Evolutionary conservation across 805 yeast genomes (phyloP).

Genomic region (Allodekkera sacchari): DNA sequence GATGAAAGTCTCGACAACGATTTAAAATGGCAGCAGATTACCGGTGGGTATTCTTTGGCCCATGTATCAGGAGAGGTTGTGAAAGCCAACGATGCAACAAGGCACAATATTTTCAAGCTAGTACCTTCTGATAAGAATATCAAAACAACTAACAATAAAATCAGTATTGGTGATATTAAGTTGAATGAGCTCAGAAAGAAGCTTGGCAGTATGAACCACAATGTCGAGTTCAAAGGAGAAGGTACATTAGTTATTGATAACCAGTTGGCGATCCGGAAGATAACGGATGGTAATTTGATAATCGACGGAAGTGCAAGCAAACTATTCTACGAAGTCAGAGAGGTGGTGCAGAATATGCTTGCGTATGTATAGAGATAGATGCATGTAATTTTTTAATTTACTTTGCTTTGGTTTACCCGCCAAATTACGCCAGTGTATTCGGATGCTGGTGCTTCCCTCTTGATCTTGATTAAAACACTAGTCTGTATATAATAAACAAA

Average conservation of each 20-base stretch:
- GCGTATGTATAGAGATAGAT: constrained; percentile 47
- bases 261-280: constrained; percentile 63
- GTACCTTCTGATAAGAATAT: constrained; percentile 3
- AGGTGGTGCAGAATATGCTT: constrained; percentile 61
- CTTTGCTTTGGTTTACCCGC: constrained; percentile 46
- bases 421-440: not conserved
- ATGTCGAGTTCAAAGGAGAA: constrained; percentile 87
- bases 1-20: constrained; percentile 54
- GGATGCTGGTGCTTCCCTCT: not conserved
- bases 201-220: constrained; percentile 48
- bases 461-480: constrained; percentile 35
- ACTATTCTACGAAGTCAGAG: constrained; percentile 71
- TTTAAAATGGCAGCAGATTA: constrained; percentile 76
- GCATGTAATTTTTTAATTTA: constrained; percentile 52
- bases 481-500: constrained; percentile 78
- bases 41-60: constrained; percentile 75
- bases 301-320: constrained; percentile 76
- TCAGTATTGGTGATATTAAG: constrained; percentile 80
- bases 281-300: constrained; percentile 73
- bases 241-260: constrained; percentile 86
- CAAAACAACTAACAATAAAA: constrained; percentile 2
- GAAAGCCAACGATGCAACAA: constrained; percentile 9
- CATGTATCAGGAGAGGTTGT: constrained; percentile 64
- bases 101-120: constrained; percentile 5
- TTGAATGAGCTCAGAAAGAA: constrained; percentile 70